Conservation (phyloP, 805 yeast genomes). For the Starmerella geochares region DNA sequence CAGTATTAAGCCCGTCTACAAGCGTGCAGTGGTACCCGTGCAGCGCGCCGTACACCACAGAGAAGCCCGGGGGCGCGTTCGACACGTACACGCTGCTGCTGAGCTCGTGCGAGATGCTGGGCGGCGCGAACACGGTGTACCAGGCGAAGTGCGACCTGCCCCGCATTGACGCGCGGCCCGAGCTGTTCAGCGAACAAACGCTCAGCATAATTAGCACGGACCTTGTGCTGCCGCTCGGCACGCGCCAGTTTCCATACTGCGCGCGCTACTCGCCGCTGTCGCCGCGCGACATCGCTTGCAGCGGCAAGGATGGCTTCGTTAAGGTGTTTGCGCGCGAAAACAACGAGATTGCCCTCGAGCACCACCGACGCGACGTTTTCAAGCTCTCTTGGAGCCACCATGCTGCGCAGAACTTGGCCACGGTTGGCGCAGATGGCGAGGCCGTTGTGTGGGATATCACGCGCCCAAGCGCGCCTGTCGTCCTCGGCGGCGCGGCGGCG, state of each 20-base stretch:
- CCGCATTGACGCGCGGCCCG: slow-evolving; percentile 12
- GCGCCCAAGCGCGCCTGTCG: slow-evolving; percentile 35
- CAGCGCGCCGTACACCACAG: slow-evolving; percentile 11
- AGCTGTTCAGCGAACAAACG: slow-evolving; percentile 52
- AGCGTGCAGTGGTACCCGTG: slow-evolving; percentile 57
- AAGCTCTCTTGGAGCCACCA: slow-evolving; percentile 58
- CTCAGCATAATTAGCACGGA: slow-evolving; percentile 9
- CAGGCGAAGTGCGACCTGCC: slow-evolving; percentile 35
- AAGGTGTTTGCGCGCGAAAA: slow-evolving; percentile 23
- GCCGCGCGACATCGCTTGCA: slow-evolving; percentile 43
- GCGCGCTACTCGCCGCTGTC: slow-evolving; percentile 45
- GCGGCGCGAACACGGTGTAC: slow-evolving; percentile 39
- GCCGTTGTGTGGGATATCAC: slow-evolving; percentile 61
- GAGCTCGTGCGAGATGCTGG: slow-evolving; percentile 38
- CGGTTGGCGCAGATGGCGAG: slow-evolving; percentile 58
- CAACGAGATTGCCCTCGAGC: slow-evolving; percentile 33
- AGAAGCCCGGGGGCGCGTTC: slow-evolving; percentile 20
- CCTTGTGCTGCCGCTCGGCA: slow-evolving; percentile 9
- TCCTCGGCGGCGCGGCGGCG: slow-evolving; percentile 46
- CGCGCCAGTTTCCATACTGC: slow-evolving; percentile 10
- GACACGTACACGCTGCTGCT: slow-evolving; percentile 42
- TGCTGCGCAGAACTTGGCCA: slow-evolving; percentile 38
- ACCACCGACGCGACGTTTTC: slow-evolving; percentile 58
- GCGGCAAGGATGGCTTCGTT: slow-evolving; percentile 37
- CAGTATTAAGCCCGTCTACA: slow-evolving; percentile 52